Base-by-base conservation (phyloP, 2,329 filamentous ascomycete genomes). In the Tolypocladium album region DNA sequence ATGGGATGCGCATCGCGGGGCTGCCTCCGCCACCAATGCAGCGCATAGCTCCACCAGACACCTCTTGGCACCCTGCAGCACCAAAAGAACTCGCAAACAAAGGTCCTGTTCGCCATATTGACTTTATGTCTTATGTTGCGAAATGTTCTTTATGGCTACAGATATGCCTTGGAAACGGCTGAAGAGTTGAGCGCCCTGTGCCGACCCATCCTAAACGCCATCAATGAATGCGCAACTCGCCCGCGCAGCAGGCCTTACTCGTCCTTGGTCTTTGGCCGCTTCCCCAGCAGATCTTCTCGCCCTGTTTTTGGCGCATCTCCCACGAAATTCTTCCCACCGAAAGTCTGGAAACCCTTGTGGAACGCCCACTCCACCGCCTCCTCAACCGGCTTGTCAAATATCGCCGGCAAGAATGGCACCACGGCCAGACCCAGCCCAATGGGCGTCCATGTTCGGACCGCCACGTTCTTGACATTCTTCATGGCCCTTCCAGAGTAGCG, bases 301-400 rank as follows among this genome's bases (percentile, higher is more conserved):
- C 85, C 85, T 3, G 76, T 84, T 9, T 72, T 63, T 1, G 83
- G 83, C 22, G 82, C 71, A 60, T 82, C 69, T 13, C 83, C 84
- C 3, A 87, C 83, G 36, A 78, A 81, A 1, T 73, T 65, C 42
- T 79, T 74, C 1, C 85, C 92, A 4, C 90, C 92, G 60, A 91
- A 82, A 1, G 82, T 71, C 69, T 86, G 82, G 70, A 97, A 94
- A 0, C 82, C 89, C 67, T 87, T 89, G 68, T 96, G 89, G 77
- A 97, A 97, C 3, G 82, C 73, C 88, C 88, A 97, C 70, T 97
- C 92, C 0, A 96, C 90, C 0, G 89, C 91, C 63, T 91, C 83
- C 75, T 97, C 94, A 8, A 99, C 91, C 0, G 94, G 93, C 72
- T 96, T 83, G 69, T 99, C 92, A 67, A 97, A 97, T 59, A 96